Evolutionary conservation across 108 stramenopile species (phyloP).

Genomic region (Stephanodiscus minutulus): DNA sequence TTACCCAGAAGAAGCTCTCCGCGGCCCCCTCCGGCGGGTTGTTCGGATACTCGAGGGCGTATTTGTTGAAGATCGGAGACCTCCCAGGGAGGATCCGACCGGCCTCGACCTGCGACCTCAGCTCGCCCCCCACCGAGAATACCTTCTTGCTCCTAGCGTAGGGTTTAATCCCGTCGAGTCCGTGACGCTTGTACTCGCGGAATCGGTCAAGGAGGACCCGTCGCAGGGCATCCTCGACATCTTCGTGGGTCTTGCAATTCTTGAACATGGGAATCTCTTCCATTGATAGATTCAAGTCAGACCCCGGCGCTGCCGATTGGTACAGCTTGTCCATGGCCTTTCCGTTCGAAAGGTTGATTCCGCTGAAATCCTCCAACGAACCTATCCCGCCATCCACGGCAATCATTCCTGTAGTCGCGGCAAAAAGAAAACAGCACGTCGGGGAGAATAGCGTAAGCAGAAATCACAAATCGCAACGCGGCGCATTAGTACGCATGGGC

Average conservation of each 20-base stretch:
- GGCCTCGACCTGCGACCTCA: conserved; percentile 43
- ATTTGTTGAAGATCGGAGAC: conserved; percentile 48
- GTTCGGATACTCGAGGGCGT: conserved; percentile 58
- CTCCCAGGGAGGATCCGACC: conserved; percentile 37
- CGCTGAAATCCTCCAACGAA: conserved; percentile 48
- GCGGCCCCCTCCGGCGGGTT: conserved; percentile 39
- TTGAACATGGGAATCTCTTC: conserved; percentile 53
- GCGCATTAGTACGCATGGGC: background rate
- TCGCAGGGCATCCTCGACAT: conserved; percentile 51
- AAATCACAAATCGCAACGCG: background rate
- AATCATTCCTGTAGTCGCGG: conserved; percentile 33
- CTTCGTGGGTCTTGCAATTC: conserved; percentile 39
- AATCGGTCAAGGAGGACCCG: conserved; percentile 48
- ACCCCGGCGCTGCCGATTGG: conserved; percentile 34
- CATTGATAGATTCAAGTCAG: conserved; percentile 52
- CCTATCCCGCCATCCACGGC: conserved; percentile 49
- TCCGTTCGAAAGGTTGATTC: conserved; percentile 42
- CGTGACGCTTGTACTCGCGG: conserved; percentile 48
- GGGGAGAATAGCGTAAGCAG: background rate
- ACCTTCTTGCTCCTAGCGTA: conserved; percentile 52
- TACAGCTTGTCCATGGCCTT: conserved; percentile 46
- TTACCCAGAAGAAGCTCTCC: conserved; percentile 62
- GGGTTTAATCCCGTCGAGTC: conserved; percentile 52
- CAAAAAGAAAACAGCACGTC: background rate
- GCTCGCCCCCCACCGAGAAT: conserved; percentile 53